Evolutionary conservation across 2,329 filamentous ascomycete species (phyloP).

Genomic region (Cryphonectria radicalis): DNA sequence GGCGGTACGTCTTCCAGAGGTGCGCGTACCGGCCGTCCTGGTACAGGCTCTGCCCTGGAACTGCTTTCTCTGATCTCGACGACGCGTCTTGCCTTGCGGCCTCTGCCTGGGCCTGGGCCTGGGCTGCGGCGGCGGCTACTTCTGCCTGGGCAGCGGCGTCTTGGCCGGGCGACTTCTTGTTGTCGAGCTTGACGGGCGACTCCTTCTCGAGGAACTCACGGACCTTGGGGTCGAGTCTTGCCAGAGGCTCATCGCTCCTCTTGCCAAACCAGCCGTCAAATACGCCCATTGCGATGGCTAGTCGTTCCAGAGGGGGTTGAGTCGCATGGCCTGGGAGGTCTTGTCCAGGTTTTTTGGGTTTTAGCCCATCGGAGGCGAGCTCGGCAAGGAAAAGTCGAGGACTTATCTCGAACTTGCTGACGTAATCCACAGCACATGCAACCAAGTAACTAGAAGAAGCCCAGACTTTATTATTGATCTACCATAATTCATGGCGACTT

Average conservation of each 20-base stretch:
- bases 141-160: slow-evolving; percentile 14
- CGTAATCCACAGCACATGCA: not conserved
- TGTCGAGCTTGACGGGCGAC: slow-evolving; percentile 71
- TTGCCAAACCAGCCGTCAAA: slow-evolving; percentile 55
- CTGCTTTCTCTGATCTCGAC: slow-evolving; percentile 29
- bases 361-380: slow-evolving; percentile 26
- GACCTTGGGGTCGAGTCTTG: slow-evolving; percentile 79
- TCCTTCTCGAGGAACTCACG: slow-evolving; percentile 85
- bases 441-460: not conserved
- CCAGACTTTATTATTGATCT: not conserved
- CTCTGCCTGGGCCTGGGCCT: slow-evolving; percentile 6
- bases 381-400: slow-evolving; percentile 20
- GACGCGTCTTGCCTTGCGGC: slow-evolving; percentile 5
- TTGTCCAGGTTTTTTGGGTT: no score
- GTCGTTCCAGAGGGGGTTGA: not conserved
- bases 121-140: slow-evolving; percentile 11
- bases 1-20: slow-evolving; percentile 89
- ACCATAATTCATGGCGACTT: not conserved
- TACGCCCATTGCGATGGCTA: slow-evolving; percentile 56
- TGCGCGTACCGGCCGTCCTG: slow-evolving; percentile 73
- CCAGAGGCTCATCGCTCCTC: slow-evolving; percentile 65
- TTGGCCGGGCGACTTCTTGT: slow-evolving; percentile 23
- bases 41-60: slow-evolving; percentile 58
- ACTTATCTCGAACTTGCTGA: not conserved
- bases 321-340: slow-evolving; percentile 15